Evolutionary conservation across 2,329 filamentous ascomycete genomes (phyloP).

Genomic region (Ophiobolus disseminans): DNA sequence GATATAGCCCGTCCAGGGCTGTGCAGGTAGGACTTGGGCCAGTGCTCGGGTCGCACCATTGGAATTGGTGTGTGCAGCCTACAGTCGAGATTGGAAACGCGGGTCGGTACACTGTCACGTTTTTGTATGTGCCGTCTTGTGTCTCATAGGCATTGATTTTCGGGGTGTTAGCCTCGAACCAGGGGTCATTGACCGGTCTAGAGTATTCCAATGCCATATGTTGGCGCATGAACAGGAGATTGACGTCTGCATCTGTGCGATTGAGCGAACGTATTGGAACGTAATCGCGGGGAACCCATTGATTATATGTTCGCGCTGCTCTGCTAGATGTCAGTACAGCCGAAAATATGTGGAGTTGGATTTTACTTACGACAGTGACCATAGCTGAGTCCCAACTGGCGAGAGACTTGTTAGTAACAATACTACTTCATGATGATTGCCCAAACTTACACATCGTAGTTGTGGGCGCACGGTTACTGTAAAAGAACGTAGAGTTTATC

Average conservation of each 20-base stretch:
- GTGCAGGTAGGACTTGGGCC: not conserved
- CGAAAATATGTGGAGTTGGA: conserved; percentile 32
- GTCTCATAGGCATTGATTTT: not conserved
- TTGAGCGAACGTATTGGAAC: not conserved
- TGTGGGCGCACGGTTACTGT: not conserved
- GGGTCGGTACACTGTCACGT: not conserved
- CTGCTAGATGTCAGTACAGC: not conserved
- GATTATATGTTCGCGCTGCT: not conserved
- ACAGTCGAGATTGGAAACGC: not conserved
- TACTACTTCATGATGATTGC: no score
- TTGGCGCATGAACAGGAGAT: not conserved
- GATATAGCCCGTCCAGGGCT: not conserved
- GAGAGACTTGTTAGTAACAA: no score
- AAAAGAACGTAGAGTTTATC: not conserved
- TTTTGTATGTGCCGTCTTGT: not conserved
- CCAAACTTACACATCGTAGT: no score
- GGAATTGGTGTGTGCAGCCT: not conserved
- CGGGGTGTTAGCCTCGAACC: not conserved
- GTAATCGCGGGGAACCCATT: not conserved
- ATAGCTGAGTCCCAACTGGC: not conserved
- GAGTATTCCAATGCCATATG: not conserved
- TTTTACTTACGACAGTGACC: not conserved
- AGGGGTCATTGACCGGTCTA: not conserved
- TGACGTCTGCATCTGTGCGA: not conserved
- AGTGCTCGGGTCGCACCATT: conserved; percentile 1